Evolutionary conservation across 306 rosid genomes (phyloP).

Genomic region (Quercus bicolor): DNA sequence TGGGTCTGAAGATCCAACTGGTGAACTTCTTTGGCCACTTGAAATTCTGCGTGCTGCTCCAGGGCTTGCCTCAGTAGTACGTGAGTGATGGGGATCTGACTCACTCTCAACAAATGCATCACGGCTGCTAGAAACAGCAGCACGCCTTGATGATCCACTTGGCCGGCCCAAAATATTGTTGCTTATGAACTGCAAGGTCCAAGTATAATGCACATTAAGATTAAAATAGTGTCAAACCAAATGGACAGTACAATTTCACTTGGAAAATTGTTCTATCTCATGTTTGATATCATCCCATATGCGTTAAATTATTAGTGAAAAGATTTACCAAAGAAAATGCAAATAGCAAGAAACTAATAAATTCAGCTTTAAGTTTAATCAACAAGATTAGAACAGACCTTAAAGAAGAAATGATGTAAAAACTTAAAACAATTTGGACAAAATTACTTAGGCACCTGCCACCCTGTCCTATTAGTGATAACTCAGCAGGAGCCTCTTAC

Average conservation of each 20-base stretch:
- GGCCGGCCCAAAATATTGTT: constrained; percentile 64
- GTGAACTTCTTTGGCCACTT: constrained; percentile 72
- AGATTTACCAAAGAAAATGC: neutral
- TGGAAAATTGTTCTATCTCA: neutral
- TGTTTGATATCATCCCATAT: neutral
- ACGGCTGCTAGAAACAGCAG: constrained; percentile 70
- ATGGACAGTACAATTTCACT: neutral
- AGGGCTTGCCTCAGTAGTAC: constrained; percentile 67
- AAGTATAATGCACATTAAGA: constrained; percentile 1
- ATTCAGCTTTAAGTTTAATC: neutral
- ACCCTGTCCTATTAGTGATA: neutral
- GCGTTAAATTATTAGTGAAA: too few species aligned
- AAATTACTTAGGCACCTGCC: neutral
- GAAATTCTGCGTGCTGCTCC: constrained; percentile 60
- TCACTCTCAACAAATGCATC: constrained; percentile 73
- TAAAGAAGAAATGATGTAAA: neutral
- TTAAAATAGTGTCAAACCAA: neutral
- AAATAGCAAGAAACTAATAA: neutral
- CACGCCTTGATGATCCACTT: constrained; percentile 85
- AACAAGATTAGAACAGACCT: neutral
- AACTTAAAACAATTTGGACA: neutral
- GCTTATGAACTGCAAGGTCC: constrained; percentile 47
- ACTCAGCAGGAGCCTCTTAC: neutral
- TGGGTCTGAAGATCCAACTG: constrained; percentile 61
- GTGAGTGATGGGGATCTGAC: constrained; percentile 56